Evolutionary conservation across 2,329 filamentous ascomycete genomes (phyloP), one percentile per base, ranked within the genome.

Genomic region (Trichoderma aggressivum): DNA sequence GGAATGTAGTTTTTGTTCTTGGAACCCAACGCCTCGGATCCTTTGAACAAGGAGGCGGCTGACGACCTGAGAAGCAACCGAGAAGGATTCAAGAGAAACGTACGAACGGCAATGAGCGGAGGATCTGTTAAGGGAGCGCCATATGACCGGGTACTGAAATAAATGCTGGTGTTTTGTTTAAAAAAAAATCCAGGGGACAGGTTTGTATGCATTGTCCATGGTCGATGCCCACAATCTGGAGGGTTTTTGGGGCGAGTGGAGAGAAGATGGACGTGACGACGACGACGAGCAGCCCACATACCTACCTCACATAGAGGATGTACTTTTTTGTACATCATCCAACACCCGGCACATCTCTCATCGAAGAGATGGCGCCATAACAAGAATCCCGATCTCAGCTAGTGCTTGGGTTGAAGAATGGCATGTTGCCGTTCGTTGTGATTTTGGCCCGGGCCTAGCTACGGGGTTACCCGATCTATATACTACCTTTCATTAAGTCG

Each of bases 1-100:
- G 34, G 26, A 60, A 56, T 34, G 5, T 81, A 97, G 91, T 98
- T 98, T 80, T 87, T 99, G 65, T 99, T 99, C 87, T 90, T 98
- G 73, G 96, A 99, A 81, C 96, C 96, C 21, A 99, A 99, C 79
- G 94, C 96, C 11, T 94, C 92, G 62, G 96, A 99, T 79, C 96
- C 96, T n/a, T 85, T 99, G 73, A 99, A 99, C 83, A 98, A 99
- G 85, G 95, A 98, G 78, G 96, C 96, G 0, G 96, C 96, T 5
- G 94, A 98, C 73, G 96, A 98, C 79, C 85, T 99, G 76, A 90
- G 95, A 77, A 86, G 86, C 61, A 97, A 96, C 81, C 86, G 94
- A 47, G 96, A 98, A 68, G 89, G 86, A 34, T 99, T 99, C 84
- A 96, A 94, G 86, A 87, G 94, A 73, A 98, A 98, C 78, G 96